Evolutionary conservation across 768 basidiomycete genomes (phyloP).

Genomic region (Hysterangium stoloniferum): DNA sequence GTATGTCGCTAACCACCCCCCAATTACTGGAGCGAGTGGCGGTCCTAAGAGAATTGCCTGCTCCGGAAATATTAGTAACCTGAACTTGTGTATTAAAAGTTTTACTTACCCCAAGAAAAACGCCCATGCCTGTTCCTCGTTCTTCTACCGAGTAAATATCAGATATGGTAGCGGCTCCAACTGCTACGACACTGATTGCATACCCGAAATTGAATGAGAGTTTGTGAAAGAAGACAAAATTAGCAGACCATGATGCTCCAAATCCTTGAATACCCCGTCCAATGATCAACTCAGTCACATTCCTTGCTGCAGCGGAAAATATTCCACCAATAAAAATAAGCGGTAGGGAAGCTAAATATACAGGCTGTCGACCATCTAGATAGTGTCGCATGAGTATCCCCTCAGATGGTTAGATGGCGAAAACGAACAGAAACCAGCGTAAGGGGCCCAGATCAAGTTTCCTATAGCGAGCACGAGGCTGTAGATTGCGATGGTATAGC

Average conservation of each 20-base stretch:
- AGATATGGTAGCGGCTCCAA: constrained; percentile 21
- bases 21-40: constrained; percentile 13
- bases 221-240: not conserved
- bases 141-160: constrained; percentile 1
- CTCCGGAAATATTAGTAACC: not conserved
- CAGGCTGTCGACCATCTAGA: constrained; percentile 55
- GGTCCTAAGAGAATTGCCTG: constrained; percentile 26
- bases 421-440: constrained; percentile 41
- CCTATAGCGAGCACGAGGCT: constrained; percentile 34
- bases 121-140: constrained; percentile 37
- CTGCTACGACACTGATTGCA: constrained; percentile 24
- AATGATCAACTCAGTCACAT: constrained; percentile 40
- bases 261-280: constrained; percentile 61
- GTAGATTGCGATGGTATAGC: not conserved
- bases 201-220: not conserved
- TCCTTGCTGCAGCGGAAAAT: constrained; percentile 44
- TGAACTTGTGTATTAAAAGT: not conserved
- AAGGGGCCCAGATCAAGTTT: constrained; percentile 43
- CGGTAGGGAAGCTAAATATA: constrained; percentile 55
- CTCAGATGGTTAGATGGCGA: not conserved
- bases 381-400: too few relatives aligned
- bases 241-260: constrained; percentile 42
- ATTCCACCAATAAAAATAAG: constrained; percentile 50
- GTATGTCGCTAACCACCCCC: not conserved
- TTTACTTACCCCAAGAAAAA: constrained; percentile 34